Evolutionary conservation across 148 eudicot genomes (phyloP), one percentile per base, ranked within the genome.

Genomic region (Linanthus parryae): DNA sequence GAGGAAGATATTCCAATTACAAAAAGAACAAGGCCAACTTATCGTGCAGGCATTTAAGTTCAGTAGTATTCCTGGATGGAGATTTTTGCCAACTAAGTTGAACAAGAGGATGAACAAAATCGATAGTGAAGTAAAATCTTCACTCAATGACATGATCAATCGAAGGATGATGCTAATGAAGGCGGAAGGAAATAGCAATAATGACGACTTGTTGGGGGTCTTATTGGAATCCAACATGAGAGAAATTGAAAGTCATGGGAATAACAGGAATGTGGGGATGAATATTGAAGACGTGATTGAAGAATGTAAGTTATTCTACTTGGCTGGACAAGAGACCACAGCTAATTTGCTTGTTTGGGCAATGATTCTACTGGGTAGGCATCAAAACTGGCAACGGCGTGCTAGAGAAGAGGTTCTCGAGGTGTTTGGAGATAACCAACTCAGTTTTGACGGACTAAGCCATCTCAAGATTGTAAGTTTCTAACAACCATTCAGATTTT

Each of bases 31-130:
- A 48, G 23, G 54, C 15, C 8, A 11, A 4, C 23, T 59, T 21
- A 33, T 59, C 0, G 17, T 59, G 18, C 63, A 43, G 1, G 38
- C 56, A 13, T 3, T 48, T 0, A 51, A 46, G 40, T 19, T 64
- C 0, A 45, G 58, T 1, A 56, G 64, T 40, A 51, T 73, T 9
- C 77, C 77, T 6, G 77, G 67, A 15, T 65, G 31, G 64, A 71
- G 71, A 71, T 71, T 44, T 50, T 3, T 64, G 2, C 78, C 78
- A 26, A 68, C 67, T 0, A 73, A 64, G 30, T 14, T 7, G 33
- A 48, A 43, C 10, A 48, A 22, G 52, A 27, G 52, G 29, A 48
- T 48, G 52, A 13, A 16, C 1, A 48, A 27, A 15, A 48, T 48
- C 19, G 27, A 36, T 33, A 48, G 29, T 20, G 52, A 48, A 27